A percentile compares a stretch with the other conserved stretches of the same genome.
Evolutionary conservation across 768 basidiomycete genomes (phyloP).

Genomic region (Hygrocybe punicea): DNA sequence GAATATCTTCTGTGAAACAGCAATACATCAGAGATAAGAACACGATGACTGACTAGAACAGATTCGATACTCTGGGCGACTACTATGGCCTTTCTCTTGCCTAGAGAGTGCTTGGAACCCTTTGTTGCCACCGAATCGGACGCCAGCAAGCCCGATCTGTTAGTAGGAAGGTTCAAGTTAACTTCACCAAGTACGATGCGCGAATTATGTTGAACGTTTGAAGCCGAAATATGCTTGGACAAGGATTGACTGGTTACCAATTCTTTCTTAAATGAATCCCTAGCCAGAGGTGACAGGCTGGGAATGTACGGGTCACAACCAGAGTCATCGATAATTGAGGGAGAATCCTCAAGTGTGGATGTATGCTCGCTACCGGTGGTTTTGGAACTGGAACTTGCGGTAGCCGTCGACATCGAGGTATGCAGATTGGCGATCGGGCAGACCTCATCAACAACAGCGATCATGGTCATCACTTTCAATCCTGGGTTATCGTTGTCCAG

Average conservation of each 20-base stretch:
- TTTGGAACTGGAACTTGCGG: neutral
- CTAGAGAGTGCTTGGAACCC: neutral
- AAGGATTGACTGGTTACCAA: constrained; percentile 11
- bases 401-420: too few relatives aligned
- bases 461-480: too few relatives aligned
- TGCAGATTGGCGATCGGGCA: too few relatives aligned
- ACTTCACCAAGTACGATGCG: constrained; percentile 10
- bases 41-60: neutral
- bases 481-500: neutral
- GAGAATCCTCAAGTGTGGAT: neutral
- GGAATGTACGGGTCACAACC: neutral
- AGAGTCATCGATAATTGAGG: neutral
- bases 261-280: constrained; percentile 19
- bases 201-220: constrained; percentile 5
- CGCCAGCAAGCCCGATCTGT: constrained; percentile 3
- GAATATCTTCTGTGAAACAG: neutral
- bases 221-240: constrained; percentile 2
- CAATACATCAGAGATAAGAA: neutral
- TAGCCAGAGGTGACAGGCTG: constrained; percentile 17
- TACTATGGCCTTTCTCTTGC: constrained; percentile 2
- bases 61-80: neutral
- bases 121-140: constrained; percentile 2
- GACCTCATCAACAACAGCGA: neutral
- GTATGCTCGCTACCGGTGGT: neutral
- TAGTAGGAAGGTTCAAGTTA: constrained; percentile 13